These are phyloP conservation scores for Leccinum ponderosum DNA, from an alignment of 1,284 basidiomycete species.

Conservation along the genomic window DNA sequence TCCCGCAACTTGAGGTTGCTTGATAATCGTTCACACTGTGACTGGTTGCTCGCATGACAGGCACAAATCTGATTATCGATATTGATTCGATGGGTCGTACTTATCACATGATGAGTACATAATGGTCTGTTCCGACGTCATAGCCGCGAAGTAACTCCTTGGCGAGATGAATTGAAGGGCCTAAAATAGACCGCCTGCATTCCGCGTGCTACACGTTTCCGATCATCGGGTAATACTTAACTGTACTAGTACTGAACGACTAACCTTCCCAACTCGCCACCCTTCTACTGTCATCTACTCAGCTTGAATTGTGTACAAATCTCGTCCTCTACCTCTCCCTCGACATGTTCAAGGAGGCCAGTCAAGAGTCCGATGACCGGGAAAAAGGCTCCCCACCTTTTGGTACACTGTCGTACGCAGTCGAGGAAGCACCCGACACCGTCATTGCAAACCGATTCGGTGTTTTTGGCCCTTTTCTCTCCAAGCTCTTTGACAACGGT, in stretches of 20 bases:
- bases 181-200: not conserved
- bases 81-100: too few species aligned
- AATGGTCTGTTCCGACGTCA: not conserved
- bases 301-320: not conserved
- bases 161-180: not conserved
- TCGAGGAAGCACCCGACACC: constrained; percentile 33
- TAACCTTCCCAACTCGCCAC: not conserved
- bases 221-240: not conserved
- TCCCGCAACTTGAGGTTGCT: not conserved
- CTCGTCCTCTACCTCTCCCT: not conserved
- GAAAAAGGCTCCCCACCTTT: constrained; percentile 16
- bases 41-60: not conserved
- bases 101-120: too few species aligned
- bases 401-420: not conserved
- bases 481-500: constrained; percentile 43
- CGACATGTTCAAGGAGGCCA: constrained; percentile 14
- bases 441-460: constrained; percentile 40
- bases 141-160: not conserved
- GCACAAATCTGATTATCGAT: not conserved
- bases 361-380: constrained; percentile 15
- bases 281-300: not conserved
- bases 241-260: too few species aligned
- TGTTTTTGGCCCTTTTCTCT: constrained; percentile 38
- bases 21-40: not conserved
- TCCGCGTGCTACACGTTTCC: not conserved